Evolutionary conservation across 2,329 filamentous ascomycete genomes (phyloP).

Genomic region (Sporothrix mexicana): DNA sequence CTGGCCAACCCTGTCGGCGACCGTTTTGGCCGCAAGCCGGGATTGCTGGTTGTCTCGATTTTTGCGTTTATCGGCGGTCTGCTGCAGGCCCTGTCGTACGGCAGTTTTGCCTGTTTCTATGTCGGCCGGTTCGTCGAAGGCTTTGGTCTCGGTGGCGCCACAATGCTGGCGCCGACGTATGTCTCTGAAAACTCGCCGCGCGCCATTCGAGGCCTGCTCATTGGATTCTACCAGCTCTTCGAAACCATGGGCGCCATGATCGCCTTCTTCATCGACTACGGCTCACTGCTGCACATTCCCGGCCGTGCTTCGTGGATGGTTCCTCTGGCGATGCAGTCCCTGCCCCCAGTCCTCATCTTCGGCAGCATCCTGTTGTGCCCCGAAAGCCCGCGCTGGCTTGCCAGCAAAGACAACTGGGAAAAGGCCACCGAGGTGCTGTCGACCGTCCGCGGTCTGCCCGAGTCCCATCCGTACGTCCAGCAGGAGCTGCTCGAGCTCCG

Average conservation of each 20-base stretch:
- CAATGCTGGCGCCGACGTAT: conserved; percentile 65
- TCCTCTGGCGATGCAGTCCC: conserved; percentile 61
- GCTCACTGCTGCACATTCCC: conserved; percentile 52
- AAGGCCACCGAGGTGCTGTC: conserved; percentile 46
- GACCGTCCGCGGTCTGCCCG: conserved; percentile 46
- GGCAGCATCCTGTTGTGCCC: conserved; percentile 62
- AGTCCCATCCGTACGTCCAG: conserved; percentile 47
- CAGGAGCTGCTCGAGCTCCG: conserved; percentile 45
- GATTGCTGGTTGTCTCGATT: conserved; percentile 41
- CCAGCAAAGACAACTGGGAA: conserved; percentile 63
- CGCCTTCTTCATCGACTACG: conserved; percentile 62
- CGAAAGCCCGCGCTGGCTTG: conserved; percentile 66
- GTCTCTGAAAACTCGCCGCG: conserved; percentile 66
- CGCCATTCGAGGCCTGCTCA: conserved; percentile 63
- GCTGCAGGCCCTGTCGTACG: conserved; percentile 45
- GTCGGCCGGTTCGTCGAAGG: conserved; percentile 57
- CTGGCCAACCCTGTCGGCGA: conserved; percentile 42
- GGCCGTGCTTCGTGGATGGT: conserved; percentile 59
- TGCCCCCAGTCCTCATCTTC: conserved; percentile 61
- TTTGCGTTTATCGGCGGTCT: conserved; percentile 44
- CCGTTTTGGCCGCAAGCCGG: conserved; percentile 44
- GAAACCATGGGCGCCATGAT: conserved; percentile 59
- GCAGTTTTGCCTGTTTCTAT: conserved; percentile 43
- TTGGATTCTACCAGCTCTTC: conserved; percentile 66
- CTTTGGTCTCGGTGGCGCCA: conserved; percentile 56